Evolutionary conservation across 139 green algal species (phyloP), one percentile per base, ranked within the genome.

Genomic region (Desmodesmus armatus): DNA sequence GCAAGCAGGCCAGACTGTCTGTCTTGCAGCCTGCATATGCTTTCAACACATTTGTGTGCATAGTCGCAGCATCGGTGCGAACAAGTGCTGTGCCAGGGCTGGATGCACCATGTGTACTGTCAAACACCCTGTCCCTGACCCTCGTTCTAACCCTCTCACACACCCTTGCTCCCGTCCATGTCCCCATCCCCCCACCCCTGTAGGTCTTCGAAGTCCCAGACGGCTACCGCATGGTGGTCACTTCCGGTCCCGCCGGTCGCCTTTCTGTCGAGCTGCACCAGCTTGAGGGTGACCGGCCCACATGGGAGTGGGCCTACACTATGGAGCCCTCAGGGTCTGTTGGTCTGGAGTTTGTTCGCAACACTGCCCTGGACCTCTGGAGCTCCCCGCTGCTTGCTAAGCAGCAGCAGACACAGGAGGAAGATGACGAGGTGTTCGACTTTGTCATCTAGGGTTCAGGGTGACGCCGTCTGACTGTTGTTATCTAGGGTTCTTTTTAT

Each of bases 201-300:
- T 63, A 84, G 78, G 80, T 62, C 4, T 98, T 98, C 84, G 94
- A 96, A 33, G 94, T 98, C 51, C 95, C 95, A 0, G 92, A 97
- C 69, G 95, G 96, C 9, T 88, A 93, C 86, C 85, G 91, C 21
- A 94, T 99, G 92, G 75, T 90, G 19, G 89, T 97, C 25, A 91
- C 66, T 0, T 31, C 86, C 40, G 80, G 75, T 31, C 69, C 73
- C 63, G 37, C 33, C 21, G 72, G 37, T 27, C 71, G 82, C 25
- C 33, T 83, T 23, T 33, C 47, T 9, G 19, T 80, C 2, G 15
- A 70, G 47, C 53, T 88, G 70, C 37, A 72, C 33, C 85, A 84
- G 5, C 69, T 92, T 74, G 35, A 17, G 11, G 55, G 81, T 11
- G 53, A 82, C 53, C 60, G 49, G 15, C 91, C 93, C 29, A 91